Evolutionary conservation across 106 monocot genomes (phyloP), one percentile per base, ranked within the genome.

Genomic region (Dioscorea dumetorum): DNA sequence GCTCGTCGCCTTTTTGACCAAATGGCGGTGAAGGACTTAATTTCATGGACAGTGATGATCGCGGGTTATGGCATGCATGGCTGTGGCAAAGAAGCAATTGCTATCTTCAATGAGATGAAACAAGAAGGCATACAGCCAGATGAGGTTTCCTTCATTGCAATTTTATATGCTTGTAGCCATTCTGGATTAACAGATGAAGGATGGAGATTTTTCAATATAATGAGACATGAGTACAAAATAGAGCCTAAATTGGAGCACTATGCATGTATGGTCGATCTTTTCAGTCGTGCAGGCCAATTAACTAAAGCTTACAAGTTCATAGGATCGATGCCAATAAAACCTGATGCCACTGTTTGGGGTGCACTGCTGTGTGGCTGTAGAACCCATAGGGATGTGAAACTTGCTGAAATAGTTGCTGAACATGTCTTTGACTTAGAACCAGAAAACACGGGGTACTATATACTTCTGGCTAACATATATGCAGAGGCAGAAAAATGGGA

Each of bases 341-440:
- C 85, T 13, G 83, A 88, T 77, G 69, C 85, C 17, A 77, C 72
- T 62, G 70, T 88, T 19, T 92, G 91, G 91, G 82, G 73, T 34
- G 61, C 82, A 49, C 80, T 92, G 80, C 91, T 92, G 33, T 74
- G 71, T 76, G 91, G 82, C n/a, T 92, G 91, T 76, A 74, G 85
- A 73, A 69, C 63, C 13, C 80, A 92, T 62, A 73, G 82, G 72
- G 71, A 92, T 70, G 84, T 85, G 21, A 76, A 83, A n/a, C 85
- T 92, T 54, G 91, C 88, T 14, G 87, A 92, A 75, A 79, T 18
- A 76, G 82, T 85, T 57, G 85, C 88, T 24, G 91, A 92, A 19
- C 74, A 72, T 67, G 77, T 92, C 64, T 87, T 88, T 60, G 74
- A 77, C 63, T 24, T 85, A 60, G 91, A 88, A 58, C 88, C 88